These are phyloP conservation scores for Melampsora larici-populina DNA, from an alignment of 1,284 basidiomycete species.

Conservation along the genomic window DNA sequence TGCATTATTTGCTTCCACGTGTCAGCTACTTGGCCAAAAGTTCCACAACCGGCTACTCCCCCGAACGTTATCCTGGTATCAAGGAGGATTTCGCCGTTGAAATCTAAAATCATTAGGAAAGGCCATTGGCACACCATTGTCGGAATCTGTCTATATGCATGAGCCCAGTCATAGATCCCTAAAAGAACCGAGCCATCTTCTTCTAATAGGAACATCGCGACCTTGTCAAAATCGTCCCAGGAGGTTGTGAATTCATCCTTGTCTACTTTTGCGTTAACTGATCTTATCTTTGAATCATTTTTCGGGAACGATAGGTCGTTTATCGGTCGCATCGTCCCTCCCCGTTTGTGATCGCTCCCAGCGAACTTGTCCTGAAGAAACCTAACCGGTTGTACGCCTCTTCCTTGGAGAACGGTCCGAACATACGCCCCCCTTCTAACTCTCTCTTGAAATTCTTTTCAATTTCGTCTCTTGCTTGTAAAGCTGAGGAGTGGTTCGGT, in stretches of 20 bases:
- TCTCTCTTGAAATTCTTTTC: too few relatives aligned
- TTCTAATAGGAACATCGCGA: background rate
- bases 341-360: too few relatives aligned
- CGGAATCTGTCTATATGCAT: constrained; percentile 18
- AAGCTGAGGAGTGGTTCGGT: too few relatives aligned
- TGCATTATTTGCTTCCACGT: background rate
- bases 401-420: too few relatives aligned
- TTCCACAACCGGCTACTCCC: constrained; percentile 10
- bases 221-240: too few relatives aligned
- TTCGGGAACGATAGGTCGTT: constrained; percentile 4
- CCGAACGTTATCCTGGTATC: constrained; percentile 2
- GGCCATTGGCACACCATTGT: background rate
- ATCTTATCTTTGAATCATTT: background rate
- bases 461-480: too few relatives aligned
- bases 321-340: constrained; percentile 4
- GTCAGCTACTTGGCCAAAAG: background rate
- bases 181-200: background rate
- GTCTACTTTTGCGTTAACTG: background rate
- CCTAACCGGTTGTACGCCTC: too few relatives aligned
- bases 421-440: background rate
- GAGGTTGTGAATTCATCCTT: background rate
- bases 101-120: too few relatives aligned
- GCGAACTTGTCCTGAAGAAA: constrained; percentile 17
- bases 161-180: background rate
- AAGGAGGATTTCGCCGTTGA: background rate